Conservation (phyloP, 1,284 basidiomycete genomes). For the Ustilago loliicola region DNA sequence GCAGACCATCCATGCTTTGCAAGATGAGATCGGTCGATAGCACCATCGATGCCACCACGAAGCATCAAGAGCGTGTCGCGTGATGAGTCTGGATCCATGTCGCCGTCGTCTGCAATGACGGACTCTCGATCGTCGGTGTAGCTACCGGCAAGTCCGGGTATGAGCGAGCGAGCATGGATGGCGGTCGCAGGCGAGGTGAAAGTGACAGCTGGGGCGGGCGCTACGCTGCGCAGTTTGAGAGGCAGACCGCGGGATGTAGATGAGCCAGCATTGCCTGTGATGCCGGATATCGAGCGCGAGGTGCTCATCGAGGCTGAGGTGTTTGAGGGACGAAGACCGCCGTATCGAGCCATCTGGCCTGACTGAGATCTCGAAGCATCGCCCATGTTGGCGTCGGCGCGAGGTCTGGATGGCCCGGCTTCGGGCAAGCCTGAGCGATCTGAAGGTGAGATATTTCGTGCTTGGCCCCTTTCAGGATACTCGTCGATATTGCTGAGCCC, state of each 20-base stretch:
- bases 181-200: conserved; percentile 56
- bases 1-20: conserved; percentile 57
- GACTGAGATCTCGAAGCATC: conserved; percentile 8
- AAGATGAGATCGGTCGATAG: conserved; percentile 44
- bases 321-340: conserved; percentile 20
- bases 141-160: conserved; percentile 32
- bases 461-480: conserved; percentile 34
- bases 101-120: conserved; percentile 44
- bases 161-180: conserved; percentile 35
- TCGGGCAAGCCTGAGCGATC: conserved; percentile 13
- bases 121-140: conserved; percentile 52
- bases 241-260: conserved; percentile 26
- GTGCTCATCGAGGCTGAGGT: conserved; percentile 30
- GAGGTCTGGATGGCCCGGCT: conserved; percentile 19
- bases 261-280: conserved; percentile 1
- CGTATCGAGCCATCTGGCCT: background rate
- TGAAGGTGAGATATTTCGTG: conserved; percentile 23
- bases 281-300: conserved; percentile 21
- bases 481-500: conserved; percentile 53
- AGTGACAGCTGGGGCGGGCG: conserved; percentile 55
- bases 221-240: conserved; percentile 37
- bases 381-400: background rate
- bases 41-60: conserved; percentile 30
- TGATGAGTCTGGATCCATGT: conserved; percentile 41
- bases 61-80: conserved; percentile 40